Evolutionary conservation across 768 basidiomycete genomes (phyloP), one percentile per base, ranked within the genome.

Genomic region (Thelephora ganbajun): DNA sequence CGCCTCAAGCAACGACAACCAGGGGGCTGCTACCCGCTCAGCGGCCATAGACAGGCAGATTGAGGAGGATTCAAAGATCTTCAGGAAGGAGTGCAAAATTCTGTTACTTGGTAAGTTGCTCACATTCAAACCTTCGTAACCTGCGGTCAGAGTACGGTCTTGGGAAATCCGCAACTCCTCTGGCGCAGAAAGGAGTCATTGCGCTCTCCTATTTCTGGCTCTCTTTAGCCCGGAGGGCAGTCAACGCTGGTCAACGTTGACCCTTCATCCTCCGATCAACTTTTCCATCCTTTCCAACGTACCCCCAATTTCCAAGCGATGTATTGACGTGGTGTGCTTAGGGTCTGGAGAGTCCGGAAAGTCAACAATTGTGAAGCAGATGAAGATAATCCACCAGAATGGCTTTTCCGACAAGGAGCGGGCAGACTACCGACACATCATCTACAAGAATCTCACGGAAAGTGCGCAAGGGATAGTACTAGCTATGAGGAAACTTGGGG

Each of bases 351-450:
- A 94, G 68, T 88, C 85, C 0, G 94, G 93, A 5, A 97, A 97
- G 66, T 82, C 79, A 3, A 98, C 93, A 0, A 90, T 98, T 53
- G 91, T 96, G 33, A 97, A 98, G 61, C 93, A 98, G 64, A 96
- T 98, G 92, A 96, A 94, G 72, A 93, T 97, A 49, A 92, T 97
- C 44, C 87, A 98, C 62, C 87, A 94, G 62, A 79, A 82, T 51
- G 93, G 93, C 11, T 98, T 91, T 65, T 76, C 80, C 2, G 63
- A 66, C 6, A 74, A 83, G 0, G 91, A 96, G 61, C 76, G 90
- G 22, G 69, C 80, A 50, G 71, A 77, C 2, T 94, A 78, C 67
- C 71, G 83, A 16, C 74, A 80, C 0, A 80, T 82, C 26, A 80
- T 98, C 43, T 90, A 83, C 65, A 79, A 79, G 56, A 86, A 94